These are phyloP conservation scores for Pichia sp. DNA, from an alignment of 1,139 yeast genomes.

Conservation along the genomic window DNA sequence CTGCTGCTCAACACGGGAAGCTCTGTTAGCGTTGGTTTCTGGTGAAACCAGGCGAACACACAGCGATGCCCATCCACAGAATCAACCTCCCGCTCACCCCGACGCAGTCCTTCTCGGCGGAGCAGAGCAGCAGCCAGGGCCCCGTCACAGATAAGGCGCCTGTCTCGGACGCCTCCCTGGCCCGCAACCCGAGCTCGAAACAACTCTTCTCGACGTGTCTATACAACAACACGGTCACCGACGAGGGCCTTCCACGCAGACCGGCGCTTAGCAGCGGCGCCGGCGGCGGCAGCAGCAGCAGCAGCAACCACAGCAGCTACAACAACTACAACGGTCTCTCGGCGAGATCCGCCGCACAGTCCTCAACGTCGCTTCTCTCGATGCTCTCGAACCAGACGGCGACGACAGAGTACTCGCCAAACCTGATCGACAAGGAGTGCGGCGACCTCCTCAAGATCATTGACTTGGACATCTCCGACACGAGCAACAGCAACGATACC, in stretches of 20 bases:
- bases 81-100: not conserved
- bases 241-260: not conserved
- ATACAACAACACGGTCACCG: not conserved
- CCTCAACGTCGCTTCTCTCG: slow-evolving; percentile 22
- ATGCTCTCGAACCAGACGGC: slow-evolving; percentile 24
- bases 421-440: slow-evolving; percentile 28
- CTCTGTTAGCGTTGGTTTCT: too few relatives aligned
- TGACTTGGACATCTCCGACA: slow-evolving; percentile 18
- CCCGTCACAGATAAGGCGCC: too few relatives aligned
- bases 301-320: too few relatives aligned
- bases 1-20: too few relatives aligned
- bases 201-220: not conserved
- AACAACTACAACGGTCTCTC: too few relatives aligned
- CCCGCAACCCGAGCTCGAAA: not conserved
- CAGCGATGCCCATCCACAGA: not conserved
- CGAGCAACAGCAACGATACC: too few relatives aligned
- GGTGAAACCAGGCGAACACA: too few relatives aligned
- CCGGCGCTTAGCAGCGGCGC: not conserved
- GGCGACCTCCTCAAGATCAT: slow-evolving; percentile 27
- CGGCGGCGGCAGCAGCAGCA: too few relatives aligned
- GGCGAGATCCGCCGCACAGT: not conserved
- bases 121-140: not conserved
- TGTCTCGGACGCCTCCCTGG: not conserved
- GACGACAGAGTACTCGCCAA: slow-evolving; percentile 32
- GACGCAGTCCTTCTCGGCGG: not conserved